Percentiles rank a stretch among this genome's conserved stretches.
Evolutionary conservation across 768 basidiomycete species (phyloP).

Genomic region (Gloeostereum incarnatum): DNA sequence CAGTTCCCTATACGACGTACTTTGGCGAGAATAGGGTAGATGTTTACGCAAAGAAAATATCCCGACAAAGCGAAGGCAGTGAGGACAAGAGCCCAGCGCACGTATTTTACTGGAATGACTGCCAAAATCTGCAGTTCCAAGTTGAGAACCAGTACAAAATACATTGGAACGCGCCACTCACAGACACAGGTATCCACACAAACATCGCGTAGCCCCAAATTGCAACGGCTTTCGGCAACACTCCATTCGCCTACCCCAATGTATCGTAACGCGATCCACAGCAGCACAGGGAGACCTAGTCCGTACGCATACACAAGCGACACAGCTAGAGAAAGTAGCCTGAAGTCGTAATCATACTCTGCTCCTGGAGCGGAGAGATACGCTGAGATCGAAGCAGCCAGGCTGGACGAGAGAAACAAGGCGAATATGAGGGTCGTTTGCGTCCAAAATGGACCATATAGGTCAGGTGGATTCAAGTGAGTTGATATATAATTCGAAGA

Average conservation of each 20-base stretch:
- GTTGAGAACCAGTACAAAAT: neutral
- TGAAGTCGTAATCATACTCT: conserved; percentile 77
- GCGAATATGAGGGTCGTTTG: conserved; percentile 90
- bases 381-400: conserved; percentile 80
- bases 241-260: conserved; percentile 87
- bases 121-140: conserved; percentile 63
- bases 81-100: conserved; percentile 76
- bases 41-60: conserved; percentile 75
- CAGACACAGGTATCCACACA: conserved; percentile 84
- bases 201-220: conserved; percentile 80
- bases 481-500: conserved; percentile 53
- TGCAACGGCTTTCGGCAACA: conserved; percentile 70
- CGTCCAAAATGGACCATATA: conserved; percentile 96
- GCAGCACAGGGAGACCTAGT: conserved; percentile 65
- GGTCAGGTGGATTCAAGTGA: conserved; percentile 60
- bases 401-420: conserved; percentile 88
- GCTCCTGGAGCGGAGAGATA: conserved; percentile 61
- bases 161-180: conserved; percentile 23
- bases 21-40: conserved; percentile 83
- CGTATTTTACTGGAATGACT: conserved; percentile 72
- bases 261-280: conserved; percentile 84
- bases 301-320: conserved; percentile 85
- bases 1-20: conserved; percentile 42
- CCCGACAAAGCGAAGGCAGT: conserved; percentile 74
- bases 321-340: conserved; percentile 72